Evolutionary conservation across 257 asterid species (phyloP), one percentile per base, ranked within the genome.

Genomic region (Rubia yunnanensis): DNA sequence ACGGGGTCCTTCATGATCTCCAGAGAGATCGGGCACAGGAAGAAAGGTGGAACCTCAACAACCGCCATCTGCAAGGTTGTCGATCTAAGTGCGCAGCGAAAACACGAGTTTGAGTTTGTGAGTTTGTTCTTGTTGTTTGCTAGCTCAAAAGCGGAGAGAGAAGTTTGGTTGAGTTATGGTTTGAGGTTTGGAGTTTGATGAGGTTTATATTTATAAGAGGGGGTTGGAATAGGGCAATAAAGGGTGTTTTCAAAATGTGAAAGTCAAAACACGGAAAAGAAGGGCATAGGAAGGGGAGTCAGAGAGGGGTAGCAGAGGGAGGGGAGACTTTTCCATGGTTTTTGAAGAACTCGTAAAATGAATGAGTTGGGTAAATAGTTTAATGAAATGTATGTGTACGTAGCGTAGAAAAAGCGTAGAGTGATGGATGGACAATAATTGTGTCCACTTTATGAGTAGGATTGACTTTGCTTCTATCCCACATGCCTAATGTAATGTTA

Each of bases 1-100:
- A 92, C 96, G 0, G 98, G 98, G 20, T 89, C 98, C 71, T 84
- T 85, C 98, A 92, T 92, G 63, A 87, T 83, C 44, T 87, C 78
- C 5, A 92, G 79, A 0, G 89, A 76, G 17, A 92, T 92, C 1
- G 97, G 97, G 68, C 98, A 92, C 8, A 89, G 71, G n/a, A 89
- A 92, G 64, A 82, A 89, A 0, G 89, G 71, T 0, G 98, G 98
- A 26, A 89, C 81, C 39, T 89, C 90, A 58, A 89, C 64, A 64
- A 80, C 79, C 18, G 82, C 79, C 18, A 50, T 79, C 94, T 23
- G 84, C 39, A 35, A 3, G 39, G 39, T 9, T 9, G 9, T 35
- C 9, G 9, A 35, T 35, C 9, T 35, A 35, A 35, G 6, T 35
- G 39, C 39, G 39, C 4, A 4, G 39, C 9, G 39, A 35, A 35